Evolutionary conservation across 129 eudicot genomes (phyloP), one percentile per base, ranked within the genome.

Genomic region (Silybum marianum): DNA sequence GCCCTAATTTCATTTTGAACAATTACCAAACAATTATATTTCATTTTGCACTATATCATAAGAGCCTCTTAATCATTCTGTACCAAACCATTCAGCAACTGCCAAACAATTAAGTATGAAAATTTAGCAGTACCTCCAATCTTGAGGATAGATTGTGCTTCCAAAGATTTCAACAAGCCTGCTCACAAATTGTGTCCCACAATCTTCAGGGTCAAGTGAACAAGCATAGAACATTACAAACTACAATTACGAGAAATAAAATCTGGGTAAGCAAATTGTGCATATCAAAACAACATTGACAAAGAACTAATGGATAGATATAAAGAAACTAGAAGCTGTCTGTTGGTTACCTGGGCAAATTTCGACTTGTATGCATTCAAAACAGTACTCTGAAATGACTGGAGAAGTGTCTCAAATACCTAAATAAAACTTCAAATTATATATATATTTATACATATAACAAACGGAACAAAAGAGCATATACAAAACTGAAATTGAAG

Each of bases 191-290:
- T 65, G 86, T 54, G 54, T 62, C 72, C 98, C 99, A 83, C 98
- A 95, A 72, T 84, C 76, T 76, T 83, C 93, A 44, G 98, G 99
- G 85, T 92, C 98, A 79, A 95, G 85, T 3, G 99, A 92, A 82
- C 99, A 92, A 71, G 95, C 98, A 77, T 95, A 95, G 83, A 92
- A 92, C 89, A 95, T 82, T 66, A 95, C 89, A 87, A 95, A 95
- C 99, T 95, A 85, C 93, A 92, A 87, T 39, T 26, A 80, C 62
- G n/a, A 26, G 21, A 66, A 46, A 21, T 48, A 75, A 54, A 48
- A 12, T 36, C 81, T 5, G 39, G 21, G 65, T 71, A 9, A 80
- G 21, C 23, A 75, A n/a, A 23, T 26, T 42, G 67, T 60, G 85
- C 70, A 76, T 21, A 25, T 36, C 34, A 28, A 19, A 23, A 16